Base-by-base conservation (phyloP, 2,329 filamentous ascomycete genomes). In the Colletotrichum sojae region DNA sequence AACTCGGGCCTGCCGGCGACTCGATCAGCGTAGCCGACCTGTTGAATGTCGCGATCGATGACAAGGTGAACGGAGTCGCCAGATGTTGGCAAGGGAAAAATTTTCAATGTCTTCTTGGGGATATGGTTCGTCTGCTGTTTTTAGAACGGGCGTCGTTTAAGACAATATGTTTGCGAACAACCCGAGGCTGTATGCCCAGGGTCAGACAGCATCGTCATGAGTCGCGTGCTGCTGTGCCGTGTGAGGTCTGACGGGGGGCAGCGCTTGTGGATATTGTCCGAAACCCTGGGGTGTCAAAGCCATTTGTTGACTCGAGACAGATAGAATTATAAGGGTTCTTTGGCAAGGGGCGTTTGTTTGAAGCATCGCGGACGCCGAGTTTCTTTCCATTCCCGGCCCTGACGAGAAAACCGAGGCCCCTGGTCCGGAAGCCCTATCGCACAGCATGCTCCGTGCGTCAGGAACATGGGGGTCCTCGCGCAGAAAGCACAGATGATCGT, bases 151-250 rank as follows among this genome's bases (percentile, higher is more conserved):
- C 25, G n/a, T 25, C 39, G 27, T 18, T n/a, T 43, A 63, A 52
- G 46, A 49, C 60, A 52, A 52, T 36, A 40, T 18, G 51, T 27
- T 22, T 39, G 31, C 18, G 16, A 20, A 27, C 5, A 51, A 20
- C 40, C 66, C 54, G 48, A 69, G 66, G 49, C 22, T 68, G 39
- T 16, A 36, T n/a, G 18, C 22, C 18, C 22, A 52, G 61, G 48
- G 27, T 36, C 39, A 15, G 49, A 25, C 20, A 40, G 48, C 40
- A 55, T 59, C 61, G 54, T 59, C 66, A 60, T 65, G 66, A 69
- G 36, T 69, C 66, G 66, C 54, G 66, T 63, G 61, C 31, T 45
- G 55, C 27, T 49, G 39, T 45, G 55, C 27, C 31, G 39, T 48
- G 25, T 36, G 55, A 31, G 40, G 20, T 54, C 13, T n/a, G 10